A percentile compares a stretch with the other conserved stretches of the same genome.
phyloP scores from a whole-genome alignment of 257 asterid genomes.

The Penstemon eatonii region DNA sequence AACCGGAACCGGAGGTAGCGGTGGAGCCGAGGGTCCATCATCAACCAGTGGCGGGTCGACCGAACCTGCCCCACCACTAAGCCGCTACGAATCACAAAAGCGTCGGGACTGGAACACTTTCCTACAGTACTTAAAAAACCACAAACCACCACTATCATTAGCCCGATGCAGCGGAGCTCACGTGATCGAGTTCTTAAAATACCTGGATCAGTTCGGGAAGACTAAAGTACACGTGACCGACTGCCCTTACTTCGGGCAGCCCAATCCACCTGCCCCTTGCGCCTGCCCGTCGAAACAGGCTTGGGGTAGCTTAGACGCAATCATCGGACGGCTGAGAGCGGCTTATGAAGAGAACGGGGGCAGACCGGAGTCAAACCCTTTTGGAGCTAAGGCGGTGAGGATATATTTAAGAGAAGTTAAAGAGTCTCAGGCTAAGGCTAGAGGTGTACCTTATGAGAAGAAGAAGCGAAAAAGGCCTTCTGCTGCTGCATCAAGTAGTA shows the following conservation, averaged over 20 bases:
- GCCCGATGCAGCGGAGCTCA: constrained; percentile 48
- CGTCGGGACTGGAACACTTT: constrained; percentile 53
- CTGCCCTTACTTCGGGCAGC: constrained; percentile 52
- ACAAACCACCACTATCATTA: constrained; percentile 51
- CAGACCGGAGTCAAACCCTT: constrained; percentile 41
- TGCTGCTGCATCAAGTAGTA: neutral
- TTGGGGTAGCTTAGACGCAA: constrained; percentile 54
- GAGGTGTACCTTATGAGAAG: constrained; percentile 48
- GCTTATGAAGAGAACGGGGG: constrained; percentile 54
- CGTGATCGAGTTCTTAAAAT: constrained; percentile 52
- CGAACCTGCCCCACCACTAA: constrained; percentile 22
- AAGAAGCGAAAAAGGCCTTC: constrained; percentile 46
- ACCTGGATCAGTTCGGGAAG: constrained; percentile 52
- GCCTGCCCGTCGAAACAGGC: constrained; percentile 45
- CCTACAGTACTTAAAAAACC: constrained; percentile 42
- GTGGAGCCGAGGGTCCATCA: constrained; percentile 3
- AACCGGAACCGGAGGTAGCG: neutral
- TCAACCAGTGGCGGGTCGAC: constrained; percentile 22
- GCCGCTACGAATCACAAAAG: constrained; percentile 53
- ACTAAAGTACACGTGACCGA: constrained; percentile 45
- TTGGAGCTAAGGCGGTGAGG: constrained; percentile 47
- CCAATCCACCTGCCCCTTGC: constrained; percentile 43
- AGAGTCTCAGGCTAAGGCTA: constrained; percentile 42
- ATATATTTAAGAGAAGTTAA: constrained; percentile 47
- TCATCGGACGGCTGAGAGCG: constrained; percentile 51